Evolutionary conservation across 2,329 filamentous ascomycete genomes (phyloP).

Genomic region (Pseudogymnoascus sp.): DNA sequence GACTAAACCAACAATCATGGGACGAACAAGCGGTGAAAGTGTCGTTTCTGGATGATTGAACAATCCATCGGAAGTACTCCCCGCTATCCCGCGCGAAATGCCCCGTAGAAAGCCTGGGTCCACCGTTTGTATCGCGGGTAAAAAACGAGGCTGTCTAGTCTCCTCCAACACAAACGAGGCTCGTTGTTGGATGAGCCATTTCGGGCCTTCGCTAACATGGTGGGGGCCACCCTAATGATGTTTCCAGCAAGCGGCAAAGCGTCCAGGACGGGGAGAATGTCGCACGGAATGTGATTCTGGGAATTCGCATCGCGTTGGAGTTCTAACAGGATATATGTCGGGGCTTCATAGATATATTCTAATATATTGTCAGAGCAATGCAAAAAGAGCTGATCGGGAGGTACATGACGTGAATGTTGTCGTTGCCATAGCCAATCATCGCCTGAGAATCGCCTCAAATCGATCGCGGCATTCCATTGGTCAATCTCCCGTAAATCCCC

Average conservation of each 20-base stretch:
- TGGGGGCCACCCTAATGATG: neutral
- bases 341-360: neutral
- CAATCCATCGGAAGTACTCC: neutral
- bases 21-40: neutral
- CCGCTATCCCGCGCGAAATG: neutral
- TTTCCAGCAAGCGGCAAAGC: neutral
- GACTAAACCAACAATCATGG: neutral
- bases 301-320: neutral
- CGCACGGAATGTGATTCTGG: neutral
- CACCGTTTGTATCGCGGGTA: conserved; percentile 2
- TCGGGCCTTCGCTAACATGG: conserved; percentile 2
- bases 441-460: neutral
- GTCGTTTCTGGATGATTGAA: neutral
- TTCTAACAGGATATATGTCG: neutral
- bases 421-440: neutral
- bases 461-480: conserved; percentile 9
- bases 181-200: neutral
- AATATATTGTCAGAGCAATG: neutral
- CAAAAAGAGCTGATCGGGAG: neutral
- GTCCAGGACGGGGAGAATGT: neutral
- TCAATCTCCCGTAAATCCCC: neutral
- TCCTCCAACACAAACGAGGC: conserved; percentile 1
- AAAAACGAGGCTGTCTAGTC: conserved; percentile 5
- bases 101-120: conserved; percentile 6
- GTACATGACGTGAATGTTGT: conserved; percentile 3